Evolutionary conservation across 306 rosid genomes (phyloP).

Genomic region (Rosa lucieae): DNA sequence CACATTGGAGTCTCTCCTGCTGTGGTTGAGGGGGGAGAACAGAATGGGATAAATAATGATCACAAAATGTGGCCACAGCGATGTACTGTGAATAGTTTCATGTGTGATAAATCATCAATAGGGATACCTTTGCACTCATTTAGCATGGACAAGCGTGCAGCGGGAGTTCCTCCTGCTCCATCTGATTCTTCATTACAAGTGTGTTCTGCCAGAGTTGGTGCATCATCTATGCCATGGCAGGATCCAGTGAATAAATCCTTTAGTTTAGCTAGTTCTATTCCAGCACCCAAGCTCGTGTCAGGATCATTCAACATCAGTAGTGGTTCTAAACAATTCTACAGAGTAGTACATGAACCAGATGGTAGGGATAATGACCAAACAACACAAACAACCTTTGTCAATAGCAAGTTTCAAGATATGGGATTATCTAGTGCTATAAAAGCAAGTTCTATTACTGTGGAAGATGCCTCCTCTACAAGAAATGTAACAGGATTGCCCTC

Average conservation of each 20-base stretch:
- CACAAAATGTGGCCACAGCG: conserved; percentile 63
- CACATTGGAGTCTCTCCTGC: no score
- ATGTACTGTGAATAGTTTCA: conserved; percentile 68
- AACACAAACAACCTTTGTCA: conserved; percentile 28
- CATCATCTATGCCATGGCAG: conserved; percentile 93
- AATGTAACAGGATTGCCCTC: conserved; percentile 67
- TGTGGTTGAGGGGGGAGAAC: no score
- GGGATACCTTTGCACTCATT: conserved; percentile 96
- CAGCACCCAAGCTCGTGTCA: conserved; percentile 87
- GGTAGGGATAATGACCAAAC: conserved; percentile 78
- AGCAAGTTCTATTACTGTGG: conserved; percentile 50
- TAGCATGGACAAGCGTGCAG: conserved; percentile 72
- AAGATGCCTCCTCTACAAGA: conserved; percentile 58
- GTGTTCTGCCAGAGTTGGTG: conserved; percentile 71
- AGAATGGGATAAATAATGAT: no score
- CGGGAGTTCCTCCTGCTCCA: conserved; percentile 65
- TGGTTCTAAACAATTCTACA: conserved; percentile 92
- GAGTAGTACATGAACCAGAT: conserved; percentile 99
- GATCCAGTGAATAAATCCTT: conserved; percentile 80
- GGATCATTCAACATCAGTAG: conserved; percentile 71
- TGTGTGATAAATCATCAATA: conserved; percentile 77
- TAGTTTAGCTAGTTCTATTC: conserved; percentile 85
- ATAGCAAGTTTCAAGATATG: conserved; percentile 64
- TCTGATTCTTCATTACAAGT: conserved; percentile 78
- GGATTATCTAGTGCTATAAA: conserved; percentile 57